Conservation (phyloP, 768 basidiomycete species). For the Kwoniella mangroviensis region DNA sequence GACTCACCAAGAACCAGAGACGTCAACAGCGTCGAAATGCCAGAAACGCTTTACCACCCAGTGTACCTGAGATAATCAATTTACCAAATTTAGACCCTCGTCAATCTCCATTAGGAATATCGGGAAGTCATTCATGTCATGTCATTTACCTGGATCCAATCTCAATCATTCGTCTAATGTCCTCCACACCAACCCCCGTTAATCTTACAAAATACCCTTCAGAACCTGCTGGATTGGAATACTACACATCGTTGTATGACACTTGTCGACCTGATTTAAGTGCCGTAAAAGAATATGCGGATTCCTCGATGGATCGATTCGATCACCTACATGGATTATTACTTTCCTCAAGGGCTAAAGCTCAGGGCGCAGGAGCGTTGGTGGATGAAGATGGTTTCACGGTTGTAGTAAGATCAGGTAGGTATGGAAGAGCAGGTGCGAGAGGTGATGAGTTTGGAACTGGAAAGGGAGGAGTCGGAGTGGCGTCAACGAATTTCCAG, state of each 20-base stretch:
- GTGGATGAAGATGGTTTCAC: conserved; percentile 96
- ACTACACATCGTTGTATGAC: conserved; percentile 70
- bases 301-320: conserved; percentile 74
- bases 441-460: conserved; percentile 65
- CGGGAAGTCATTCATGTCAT: conserved; percentile 65
- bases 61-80: conserved; percentile 65
- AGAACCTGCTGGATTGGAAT: conserved; percentile 72
- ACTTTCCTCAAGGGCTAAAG: conserved; percentile 39
- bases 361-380: conserved; percentile 74
- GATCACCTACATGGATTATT: conserved; percentile 68
- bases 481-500: conserved; percentile 67
- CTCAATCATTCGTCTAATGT: conserved; percentile 71
- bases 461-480: conserved; percentile 74
- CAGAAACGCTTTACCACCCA: conserved; percentile 46
- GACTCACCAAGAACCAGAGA: conserved; percentile 27
- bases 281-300: conserved; percentile 74
- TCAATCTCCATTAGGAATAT: conserved; percentile 66
- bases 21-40: conserved; percentile 51
- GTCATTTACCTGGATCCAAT: conserved; percentile 73
- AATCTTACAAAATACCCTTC: conserved; percentile 62
- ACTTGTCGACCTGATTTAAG: conserved; percentile 77
- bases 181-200: conserved; percentile 45
- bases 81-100: conserved; percentile 67
- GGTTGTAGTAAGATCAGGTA: conserved; percentile 87
- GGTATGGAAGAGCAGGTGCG: conserved; percentile 84